Conservation (phyloP, 1,284 basidiomycete species). For the Rhodotorula sp. region DNA sequence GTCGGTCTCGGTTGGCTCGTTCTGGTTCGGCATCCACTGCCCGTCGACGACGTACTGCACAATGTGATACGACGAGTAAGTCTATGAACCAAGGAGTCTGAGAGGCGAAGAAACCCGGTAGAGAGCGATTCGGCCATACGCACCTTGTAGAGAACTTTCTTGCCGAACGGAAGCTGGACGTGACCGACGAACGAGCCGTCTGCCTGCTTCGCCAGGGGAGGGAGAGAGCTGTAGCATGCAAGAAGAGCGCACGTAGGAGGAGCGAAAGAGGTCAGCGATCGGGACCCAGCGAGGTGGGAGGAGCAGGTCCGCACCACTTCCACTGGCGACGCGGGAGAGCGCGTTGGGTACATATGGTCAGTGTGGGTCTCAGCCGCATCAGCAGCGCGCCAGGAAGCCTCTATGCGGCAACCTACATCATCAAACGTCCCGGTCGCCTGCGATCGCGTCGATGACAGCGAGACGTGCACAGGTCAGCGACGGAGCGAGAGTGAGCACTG, state of each 20-base stretch:
- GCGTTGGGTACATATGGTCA: neutral
- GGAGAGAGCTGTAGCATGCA: conserved; percentile 19
- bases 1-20: conserved; percentile 42
- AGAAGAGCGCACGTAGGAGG: neutral
- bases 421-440: conserved; percentile 28
- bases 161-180: conserved; percentile 31
- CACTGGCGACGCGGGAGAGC: neutral
- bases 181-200: conserved; percentile 40
- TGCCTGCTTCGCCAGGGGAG: conserved; percentile 27
- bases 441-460: neutral
- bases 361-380: neutral
- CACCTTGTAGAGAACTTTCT: conserved; percentile 45
- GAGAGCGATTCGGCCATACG: neutral
- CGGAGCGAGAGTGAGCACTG: neutral
- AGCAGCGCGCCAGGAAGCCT: too few relatives aligned
- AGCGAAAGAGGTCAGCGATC: too few relatives aligned
- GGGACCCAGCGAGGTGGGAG: neutral
- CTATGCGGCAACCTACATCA: conserved; percentile 11
- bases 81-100: neutral
- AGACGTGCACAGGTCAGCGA: neutral
- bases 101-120: neutral
- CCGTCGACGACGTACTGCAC: conserved; percentile 44
- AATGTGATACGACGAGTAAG: too few relatives aligned
- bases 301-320: conserved; percentile 24
- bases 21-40: conserved; percentile 37